Evolutionary conservation across 1,284 basidiomycete species (phyloP).

Genomic region (Testicularia cyperi): DNA sequence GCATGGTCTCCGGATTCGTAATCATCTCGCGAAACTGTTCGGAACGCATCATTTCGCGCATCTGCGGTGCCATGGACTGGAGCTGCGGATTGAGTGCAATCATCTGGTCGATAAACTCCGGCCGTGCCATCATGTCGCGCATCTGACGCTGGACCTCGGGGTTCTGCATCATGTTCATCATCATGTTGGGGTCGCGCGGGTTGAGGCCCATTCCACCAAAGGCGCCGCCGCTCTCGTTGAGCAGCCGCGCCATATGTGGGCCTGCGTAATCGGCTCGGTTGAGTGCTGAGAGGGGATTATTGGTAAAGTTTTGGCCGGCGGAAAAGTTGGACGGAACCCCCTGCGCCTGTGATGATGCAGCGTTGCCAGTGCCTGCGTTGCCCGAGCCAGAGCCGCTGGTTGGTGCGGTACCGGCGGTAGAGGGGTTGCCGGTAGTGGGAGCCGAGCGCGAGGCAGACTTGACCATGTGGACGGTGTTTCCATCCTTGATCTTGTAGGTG

Average conservation of each 20-base stretch:
- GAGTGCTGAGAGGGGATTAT: constrained; percentile 54
- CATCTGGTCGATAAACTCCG: constrained; percentile 57
- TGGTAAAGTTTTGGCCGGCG: constrained; percentile 55
- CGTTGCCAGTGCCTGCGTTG: constrained; percentile 11
- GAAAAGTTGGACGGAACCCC: constrained; percentile 55
- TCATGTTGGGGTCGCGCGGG: constrained; percentile 56
- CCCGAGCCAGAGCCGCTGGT: constrained; percentile 2
- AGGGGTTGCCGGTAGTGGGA: constrained; percentile 39
- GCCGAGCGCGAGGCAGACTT: constrained; percentile 46
- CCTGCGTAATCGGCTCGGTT: constrained; percentile 57
- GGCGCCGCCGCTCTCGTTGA: constrained; percentile 49
- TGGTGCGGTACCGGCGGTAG: constrained; percentile 21
- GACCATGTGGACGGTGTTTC: constrained; percentile 58
- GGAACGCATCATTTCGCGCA: constrained; percentile 54
- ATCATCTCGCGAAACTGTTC: constrained; percentile 55
- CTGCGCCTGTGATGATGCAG: constrained; percentile 41
- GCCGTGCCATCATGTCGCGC: constrained; percentile 51
- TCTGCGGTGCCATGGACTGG: constrained; percentile 48
- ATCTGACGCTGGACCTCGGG: constrained; percentile 53
- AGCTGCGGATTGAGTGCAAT: constrained; percentile 55
- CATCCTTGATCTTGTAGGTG: constrained; percentile 54
- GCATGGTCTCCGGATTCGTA: constrained; percentile 55
- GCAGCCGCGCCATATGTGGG: constrained; percentile 54
- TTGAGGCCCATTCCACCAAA: constrained; percentile 55
- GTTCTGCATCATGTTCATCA: constrained; percentile 55